Percentiles rank a stretch among this genome's conserved stretches.
Conservation (phyloP, 129 eudicot genomes). For the Sambucus nigra region DNA sequence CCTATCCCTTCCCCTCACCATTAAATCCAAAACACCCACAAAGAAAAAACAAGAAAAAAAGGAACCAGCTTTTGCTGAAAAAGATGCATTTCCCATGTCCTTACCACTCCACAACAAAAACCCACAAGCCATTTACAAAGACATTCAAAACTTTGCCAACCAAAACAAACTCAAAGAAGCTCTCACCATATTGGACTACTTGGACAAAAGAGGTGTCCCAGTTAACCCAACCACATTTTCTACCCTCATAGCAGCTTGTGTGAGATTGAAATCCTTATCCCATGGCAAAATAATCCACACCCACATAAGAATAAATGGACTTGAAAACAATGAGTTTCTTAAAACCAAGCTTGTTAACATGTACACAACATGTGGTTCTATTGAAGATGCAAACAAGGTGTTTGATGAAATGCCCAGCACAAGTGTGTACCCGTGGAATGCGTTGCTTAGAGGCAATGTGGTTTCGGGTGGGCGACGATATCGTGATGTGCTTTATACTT, state of each 20-base stretch:
- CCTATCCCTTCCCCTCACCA: background rate
- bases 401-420: constrained; percentile 44
- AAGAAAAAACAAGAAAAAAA: constrained; percentile 6
- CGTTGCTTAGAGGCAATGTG: constrained; percentile 80
- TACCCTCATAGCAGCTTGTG: constrained; percentile 45
- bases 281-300: constrained; percentile 42
- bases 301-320: constrained; percentile 58
- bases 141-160: constrained; percentile 49
- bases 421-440: constrained; percentile 81
- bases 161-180: constrained; percentile 65
- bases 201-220: constrained; percentile 61
- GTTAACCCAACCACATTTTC: constrained; percentile 70
- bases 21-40: constrained; percentile 12
- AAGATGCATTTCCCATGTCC: constrained; percentile 43
- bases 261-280: constrained; percentile 35
- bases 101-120: constrained; percentile 52
- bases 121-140: constrained; percentile 60
- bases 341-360: constrained; percentile 55
- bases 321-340: constrained; percentile 57
- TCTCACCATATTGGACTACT: constrained; percentile 59
- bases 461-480: constrained; percentile 49
- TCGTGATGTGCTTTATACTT: constrained; percentile 30
- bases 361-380: constrained; percentile 57
- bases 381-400: constrained; percentile 55
- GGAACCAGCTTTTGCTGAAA: constrained; percentile 15